Conservation (phyloP, 75 land plant species). For the Pseudotsuga menziesii region DNA sequence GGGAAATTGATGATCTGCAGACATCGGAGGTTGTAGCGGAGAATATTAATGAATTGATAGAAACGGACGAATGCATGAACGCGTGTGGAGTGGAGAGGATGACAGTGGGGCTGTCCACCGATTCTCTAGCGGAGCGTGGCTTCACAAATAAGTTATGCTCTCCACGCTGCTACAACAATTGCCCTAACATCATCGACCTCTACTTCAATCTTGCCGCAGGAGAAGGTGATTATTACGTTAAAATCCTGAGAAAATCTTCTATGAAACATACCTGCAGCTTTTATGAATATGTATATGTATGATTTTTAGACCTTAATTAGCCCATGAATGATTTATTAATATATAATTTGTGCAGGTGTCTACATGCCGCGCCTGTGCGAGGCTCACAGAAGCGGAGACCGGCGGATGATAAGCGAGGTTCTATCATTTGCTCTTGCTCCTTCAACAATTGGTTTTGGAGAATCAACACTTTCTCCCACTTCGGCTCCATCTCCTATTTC, state of each 20-base stretch:
- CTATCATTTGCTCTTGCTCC: no score
- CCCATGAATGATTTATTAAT: no score
- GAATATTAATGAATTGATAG: slow-evolving; percentile 40
- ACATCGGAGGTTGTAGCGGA: slow-evolving; percentile 53
- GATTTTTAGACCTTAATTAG: no score
- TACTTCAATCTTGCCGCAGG: slow-evolving; percentile 71
- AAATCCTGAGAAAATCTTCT: no score
- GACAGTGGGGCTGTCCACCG: slow-evolving; percentile 62
- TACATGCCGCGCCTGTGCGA: slow-evolving; percentile 14
- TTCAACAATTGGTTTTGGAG: no score
- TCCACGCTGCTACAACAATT: slow-evolving; percentile 38
- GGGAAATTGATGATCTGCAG: background rate
- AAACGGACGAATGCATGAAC: slow-evolving; percentile 53
- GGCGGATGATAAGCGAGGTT: slow-evolving; percentile 11
- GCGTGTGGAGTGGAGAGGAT: slow-evolving; percentile 58
- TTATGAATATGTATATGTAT: no score
- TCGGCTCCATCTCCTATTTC: no score
- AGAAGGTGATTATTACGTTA: slow-evolving; percentile 49
- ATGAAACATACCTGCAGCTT: no score
- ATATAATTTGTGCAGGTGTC: slow-evolving; percentile 9
- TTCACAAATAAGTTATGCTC: slow-evolving; percentile 60
- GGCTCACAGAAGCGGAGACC: slow-evolving; percentile 6
- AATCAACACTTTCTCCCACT: no score
- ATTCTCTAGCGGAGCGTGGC: slow-evolving; percentile 33
- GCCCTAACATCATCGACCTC: slow-evolving; percentile 70